Evolutionary conservation across 192 early-diverging fungal genomes (phyloP), one percentile per base, ranked within the genome.

Genomic region (Backusella morwellensis): DNA sequence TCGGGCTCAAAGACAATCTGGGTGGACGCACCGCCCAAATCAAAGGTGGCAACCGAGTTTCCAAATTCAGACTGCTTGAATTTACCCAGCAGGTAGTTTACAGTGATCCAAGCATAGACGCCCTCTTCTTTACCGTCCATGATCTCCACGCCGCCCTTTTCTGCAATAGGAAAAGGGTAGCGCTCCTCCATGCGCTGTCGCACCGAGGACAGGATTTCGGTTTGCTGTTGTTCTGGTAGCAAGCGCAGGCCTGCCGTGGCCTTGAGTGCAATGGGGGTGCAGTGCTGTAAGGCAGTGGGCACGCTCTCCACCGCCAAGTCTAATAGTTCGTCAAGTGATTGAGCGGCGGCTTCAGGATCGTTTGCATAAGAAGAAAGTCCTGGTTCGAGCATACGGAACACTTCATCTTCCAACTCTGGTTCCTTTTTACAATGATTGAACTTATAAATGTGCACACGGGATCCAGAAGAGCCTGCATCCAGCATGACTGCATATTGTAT

Each of bases 71-170:
- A 41, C 19, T 36, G 40, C 75, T 84, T 71, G 0, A 83, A 35
- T 11, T 85, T 84, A 11, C 90, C 94, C 35, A 97, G 86, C 8
- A 99, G 84, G 75, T 95, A 97, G 83, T 99, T 99, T 26, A 97
- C 94, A 0, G 97, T 99, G 66, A 99, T 95, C 97, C 97, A 99
- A 38, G 97, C 97, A 84, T 92, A 99, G n/a, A 98, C 91, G 54
- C 96, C 97, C 90, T 99, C 98, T 81, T 98, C 95, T 54, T 85
- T 89, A n/a, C 98, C 98, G 36, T 94, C 93, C 98, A 99, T 99
- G 75, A 99, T 91, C 14, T 82, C 91, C 7, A 99, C 93, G 7
- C 93, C 95, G 44, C 89, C 82, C 0, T 88, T 85, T 69, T 88
- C 85, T 19, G 92, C 80, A 5, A 97, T 86, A 21, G 85, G 90